Percentiles rank a stretch among this genome's conserved stretches.
Evolutionary conservation across 768 basidiomycete genomes (phyloP).

Genomic region (Leccinum boreale): DNA sequence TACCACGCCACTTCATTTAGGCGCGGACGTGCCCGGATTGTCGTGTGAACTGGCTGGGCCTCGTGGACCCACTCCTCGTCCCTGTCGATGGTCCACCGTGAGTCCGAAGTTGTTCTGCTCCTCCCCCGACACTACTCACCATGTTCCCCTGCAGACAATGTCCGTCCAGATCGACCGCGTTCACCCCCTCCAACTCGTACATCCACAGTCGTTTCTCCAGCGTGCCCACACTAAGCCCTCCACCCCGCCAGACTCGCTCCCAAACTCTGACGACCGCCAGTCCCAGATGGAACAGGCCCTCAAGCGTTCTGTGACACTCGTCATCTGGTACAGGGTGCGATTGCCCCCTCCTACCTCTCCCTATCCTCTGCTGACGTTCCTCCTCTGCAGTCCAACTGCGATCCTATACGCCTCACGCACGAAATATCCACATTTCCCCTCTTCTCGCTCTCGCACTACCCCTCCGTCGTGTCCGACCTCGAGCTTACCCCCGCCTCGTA

Average conservation of each 20-base stretch:
- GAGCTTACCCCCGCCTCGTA: constrained; percentile 50
- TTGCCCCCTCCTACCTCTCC: background rate
- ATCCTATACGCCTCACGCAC: constrained; percentile 57
- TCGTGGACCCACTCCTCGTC: too few relatives aligned
- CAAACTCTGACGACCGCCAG: constrained; percentile 22
- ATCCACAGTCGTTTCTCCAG: constrained; percentile 13
- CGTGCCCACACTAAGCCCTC: constrained; percentile 5
- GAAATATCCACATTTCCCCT: constrained; percentile 62
- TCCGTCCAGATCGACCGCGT: constrained; percentile 27
- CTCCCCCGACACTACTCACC: background rate
- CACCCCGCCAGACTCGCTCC: constrained; percentile 9
- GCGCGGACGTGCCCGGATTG: too few relatives aligned
- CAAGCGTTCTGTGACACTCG: constrained; percentile 57
- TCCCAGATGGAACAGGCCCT: constrained; percentile 36
- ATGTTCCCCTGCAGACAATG: constrained; percentile 9
- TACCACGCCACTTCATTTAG: too few relatives aligned
- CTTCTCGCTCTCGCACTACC: constrained; percentile 55
- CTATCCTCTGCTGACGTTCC: background rate
- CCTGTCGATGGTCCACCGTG: too few relatives aligned
- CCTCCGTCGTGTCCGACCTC: constrained; percentile 51
- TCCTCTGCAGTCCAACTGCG: constrained; percentile 40
- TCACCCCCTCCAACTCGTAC: constrained; percentile 15
- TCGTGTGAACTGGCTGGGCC: too few relatives aligned
- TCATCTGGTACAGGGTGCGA: constrained; percentile 67
- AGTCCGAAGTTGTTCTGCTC: too few relatives aligned